phyloP scores from a whole-genome alignment of 2,329 filamentous ascomycete species.

The Diaporthe amygdali region DNA sequence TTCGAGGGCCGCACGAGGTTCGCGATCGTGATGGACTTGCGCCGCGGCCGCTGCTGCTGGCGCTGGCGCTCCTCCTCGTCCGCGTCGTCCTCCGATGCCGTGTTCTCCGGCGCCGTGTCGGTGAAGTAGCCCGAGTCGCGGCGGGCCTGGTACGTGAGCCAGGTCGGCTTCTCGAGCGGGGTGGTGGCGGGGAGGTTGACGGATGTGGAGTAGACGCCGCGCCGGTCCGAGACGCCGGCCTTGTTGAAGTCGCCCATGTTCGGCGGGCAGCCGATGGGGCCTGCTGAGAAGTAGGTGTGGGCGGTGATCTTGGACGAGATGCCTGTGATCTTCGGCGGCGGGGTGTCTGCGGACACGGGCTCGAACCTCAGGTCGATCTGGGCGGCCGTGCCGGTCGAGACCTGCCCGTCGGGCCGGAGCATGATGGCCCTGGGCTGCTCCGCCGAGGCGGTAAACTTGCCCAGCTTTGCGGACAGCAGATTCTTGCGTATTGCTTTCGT shows the following conservation, averaged over 20 bases:
- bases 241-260: conserved; percentile 53
- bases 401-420: conserved; percentile 54
- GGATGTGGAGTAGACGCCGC: conserved; percentile 51
- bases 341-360: conserved; percentile 46
- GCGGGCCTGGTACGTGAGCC: conserved; percentile 46
- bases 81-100: conserved; percentile 38
- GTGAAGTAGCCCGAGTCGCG: conserved; percentile 61
- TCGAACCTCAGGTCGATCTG: conserved; percentile 54
- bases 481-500: conserved; percentile 59
- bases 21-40: background rate
- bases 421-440: conserved; percentile 54
- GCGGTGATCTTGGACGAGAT: conserved; percentile 57
- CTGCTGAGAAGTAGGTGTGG: conserved; percentile 57
- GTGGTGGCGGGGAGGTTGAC: conserved; percentile 44
- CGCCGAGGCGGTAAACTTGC: conserved; percentile 51
- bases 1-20: conserved; percentile 12
- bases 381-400: conserved; percentile 46
- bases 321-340: conserved; percentile 53
- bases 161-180: conserved; percentile 41
- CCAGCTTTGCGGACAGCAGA: conserved; percentile 56
- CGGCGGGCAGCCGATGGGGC: conserved; percentile 51
- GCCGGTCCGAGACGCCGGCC: conserved; percentile 45
- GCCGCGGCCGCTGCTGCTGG: background rate
- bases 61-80: conserved; percentile 27
- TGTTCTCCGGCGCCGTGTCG: conserved; percentile 41